phyloP scores from a whole-genome alignment of 495 filamentous ascomycete species.

The Chaetomium fimeti region DNA sequence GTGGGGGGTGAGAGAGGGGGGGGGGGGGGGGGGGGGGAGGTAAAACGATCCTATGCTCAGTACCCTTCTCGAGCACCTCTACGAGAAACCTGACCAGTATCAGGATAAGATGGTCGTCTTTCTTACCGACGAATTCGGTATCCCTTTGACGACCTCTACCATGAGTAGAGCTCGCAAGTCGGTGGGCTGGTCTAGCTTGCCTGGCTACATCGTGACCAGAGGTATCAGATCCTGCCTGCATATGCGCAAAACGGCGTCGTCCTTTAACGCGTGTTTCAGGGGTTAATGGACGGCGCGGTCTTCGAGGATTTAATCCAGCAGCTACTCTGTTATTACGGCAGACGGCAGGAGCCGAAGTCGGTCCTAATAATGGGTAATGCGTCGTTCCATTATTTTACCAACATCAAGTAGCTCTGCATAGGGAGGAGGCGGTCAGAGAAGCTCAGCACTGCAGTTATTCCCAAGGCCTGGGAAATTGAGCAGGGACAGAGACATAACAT shows the following conservation, averaged over 20 bases:
- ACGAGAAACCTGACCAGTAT: constrained; percentile 1
- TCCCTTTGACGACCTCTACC: neutral
- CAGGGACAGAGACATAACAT: no score
- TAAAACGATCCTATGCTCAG: neutral
- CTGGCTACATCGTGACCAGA: neutral
- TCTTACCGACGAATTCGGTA: neutral
- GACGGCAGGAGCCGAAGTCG: constrained; percentile 1
- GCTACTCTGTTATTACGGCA: neutral
- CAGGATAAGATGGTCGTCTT: constrained; percentile 4
- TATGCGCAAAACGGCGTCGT: neutral
- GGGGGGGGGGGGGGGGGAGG: neutral
- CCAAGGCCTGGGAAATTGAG: no score
- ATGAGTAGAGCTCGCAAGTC: neutral
- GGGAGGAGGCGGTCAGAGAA: no score
- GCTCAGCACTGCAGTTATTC: no score
- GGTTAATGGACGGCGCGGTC: neutral
- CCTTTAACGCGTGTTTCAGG: neutral
- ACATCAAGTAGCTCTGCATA: neutral
- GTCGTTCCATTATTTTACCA: neutral
- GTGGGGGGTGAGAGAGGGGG: neutral
- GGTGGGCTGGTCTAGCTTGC: neutral
- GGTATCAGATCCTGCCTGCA: neutral
- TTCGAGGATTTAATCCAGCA: constrained; percentile 8
- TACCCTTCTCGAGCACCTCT: neutral
- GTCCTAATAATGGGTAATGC: constrained; percentile 1